These are phyloP conservation scores for Paramecium sexaurelia DNA, from an alignment of 73 alveolate species.

Conservation along the genomic window DNA sequence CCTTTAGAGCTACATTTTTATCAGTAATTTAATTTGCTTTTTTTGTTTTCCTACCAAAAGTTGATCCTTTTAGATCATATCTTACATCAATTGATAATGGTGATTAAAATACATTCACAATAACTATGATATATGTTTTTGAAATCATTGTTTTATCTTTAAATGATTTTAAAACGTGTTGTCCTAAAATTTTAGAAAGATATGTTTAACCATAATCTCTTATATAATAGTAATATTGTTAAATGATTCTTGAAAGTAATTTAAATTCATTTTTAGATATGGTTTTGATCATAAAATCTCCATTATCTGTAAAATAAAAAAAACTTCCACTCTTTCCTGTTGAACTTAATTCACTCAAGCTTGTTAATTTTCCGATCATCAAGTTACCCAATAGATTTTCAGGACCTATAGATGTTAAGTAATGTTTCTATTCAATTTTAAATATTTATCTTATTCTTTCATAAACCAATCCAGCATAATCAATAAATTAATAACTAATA, in stretches of 20 bases:
- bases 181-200: conserved; percentile 80
- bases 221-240: conserved; percentile 80
- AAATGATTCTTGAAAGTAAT: conserved; percentile 84
- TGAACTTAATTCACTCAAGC: conserved; percentile 69
- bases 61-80: conserved; percentile 85
- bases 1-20: conserved; percentile 89
- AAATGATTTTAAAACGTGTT: conserved; percentile 69
- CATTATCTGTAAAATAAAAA: conserved; percentile 97
- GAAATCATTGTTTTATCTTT: neutral
- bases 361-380: conserved; percentile 63
- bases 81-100: conserved; percentile 81
- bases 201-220: conserved; percentile 83
- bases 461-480: conserved; percentile 86
- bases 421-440: conserved; percentile 72
- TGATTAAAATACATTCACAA: conserved; percentile 92
- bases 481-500: conserved; percentile 73
- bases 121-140: conserved; percentile 74
- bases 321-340: conserved; percentile 97
- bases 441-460: conserved; percentile 77
- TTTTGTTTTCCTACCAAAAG: conserved; percentile 76
- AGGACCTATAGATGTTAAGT: conserved; percentile 74
- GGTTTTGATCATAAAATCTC: conserved; percentile 79
- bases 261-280: conserved; percentile 86
- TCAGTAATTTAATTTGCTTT: conserved; percentile 68
- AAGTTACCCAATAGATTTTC: conserved; percentile 74